Evolutionary conservation across 768 basidiomycete genomes (phyloP).

Genomic region (Lyophyllum decastes): DNA sequence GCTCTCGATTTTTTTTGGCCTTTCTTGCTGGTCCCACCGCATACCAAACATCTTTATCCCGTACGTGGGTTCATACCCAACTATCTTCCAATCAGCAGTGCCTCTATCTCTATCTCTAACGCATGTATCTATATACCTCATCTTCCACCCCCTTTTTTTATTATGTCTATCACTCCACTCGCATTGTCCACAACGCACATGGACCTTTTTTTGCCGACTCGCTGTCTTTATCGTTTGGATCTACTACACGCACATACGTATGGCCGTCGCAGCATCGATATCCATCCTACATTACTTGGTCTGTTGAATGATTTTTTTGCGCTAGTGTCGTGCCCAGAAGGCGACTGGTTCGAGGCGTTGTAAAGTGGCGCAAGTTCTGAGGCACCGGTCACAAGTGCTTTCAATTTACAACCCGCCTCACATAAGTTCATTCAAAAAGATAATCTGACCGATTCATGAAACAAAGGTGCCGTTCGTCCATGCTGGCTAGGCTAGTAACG

Average conservation of each 20-base stretch:
- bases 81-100: not conserved
- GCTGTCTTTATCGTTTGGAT: slow-evolving; percentile 4
- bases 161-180: not conserved
- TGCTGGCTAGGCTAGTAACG: too few relatives aligned
- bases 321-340: not conserved
- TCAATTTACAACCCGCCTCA: too few relatives aligned
- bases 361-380: not conserved
- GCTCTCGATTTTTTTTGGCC: not conserved
- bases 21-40: not conserved
- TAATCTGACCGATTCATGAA: too few relatives aligned
- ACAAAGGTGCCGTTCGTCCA: too few relatives aligned
- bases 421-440: too few relatives aligned
- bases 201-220: slow-evolving; percentile 2
- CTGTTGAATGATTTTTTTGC: not conserved
- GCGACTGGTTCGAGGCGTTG: not conserved
- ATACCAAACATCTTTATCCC: not conserved
- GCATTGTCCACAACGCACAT: slow-evolving; percentile 2
- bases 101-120: slow-evolving; percentile 4
- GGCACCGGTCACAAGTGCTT: too few relatives aligned
- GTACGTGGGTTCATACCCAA: not conserved
- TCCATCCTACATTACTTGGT: slow-evolving; percentile 2
- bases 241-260: slow-evolving; percentile 1
- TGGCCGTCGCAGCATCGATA: slow-evolving; percentile 4
- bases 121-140: slow-evolving; percentile 6
- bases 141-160: not conserved